Conservation (phyloP, 176 grass and related monocot species). For the Rhynchospora breviuscula region DNA sequence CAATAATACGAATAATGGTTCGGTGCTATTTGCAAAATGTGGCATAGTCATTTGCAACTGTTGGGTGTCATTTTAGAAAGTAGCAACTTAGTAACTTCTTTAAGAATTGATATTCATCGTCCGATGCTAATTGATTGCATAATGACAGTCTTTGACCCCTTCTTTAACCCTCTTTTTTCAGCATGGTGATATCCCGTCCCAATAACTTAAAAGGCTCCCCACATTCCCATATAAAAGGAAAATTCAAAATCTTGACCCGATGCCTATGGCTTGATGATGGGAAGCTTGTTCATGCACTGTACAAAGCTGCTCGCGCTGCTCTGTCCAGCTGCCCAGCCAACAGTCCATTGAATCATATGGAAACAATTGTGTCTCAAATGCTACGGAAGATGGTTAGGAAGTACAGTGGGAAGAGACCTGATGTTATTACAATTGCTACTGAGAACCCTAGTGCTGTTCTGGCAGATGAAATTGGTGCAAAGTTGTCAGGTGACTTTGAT, state of each 20-base stretch:
- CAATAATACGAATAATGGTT: not conserved
- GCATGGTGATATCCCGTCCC: conserved; percentile 90
- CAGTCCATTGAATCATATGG: conserved; percentile 85
- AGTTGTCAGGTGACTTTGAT: conserved; percentile 56
- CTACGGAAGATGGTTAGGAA: conserved; percentile 95
- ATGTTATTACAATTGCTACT: conserved; percentile 64
- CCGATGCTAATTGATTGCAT: not conserved
- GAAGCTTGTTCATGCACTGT: conserved; percentile 80
- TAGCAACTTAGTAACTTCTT: not conserved
- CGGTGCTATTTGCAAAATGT: not conserved
- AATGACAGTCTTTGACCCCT: not conserved
- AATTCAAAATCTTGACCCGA: conserved; percentile 86
- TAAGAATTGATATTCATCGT: not conserved
- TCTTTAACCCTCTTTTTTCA: conserved; percentile 30
- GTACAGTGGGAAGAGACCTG: conserved; percentile 90
- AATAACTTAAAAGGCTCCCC: conserved; percentile 47
- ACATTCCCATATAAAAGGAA: conserved; percentile 69
- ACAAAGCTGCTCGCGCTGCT: conserved; percentile 81
- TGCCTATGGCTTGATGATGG: conserved; percentile 98
- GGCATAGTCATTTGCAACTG: not conserved
- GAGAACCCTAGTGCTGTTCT: conserved; percentile 54
- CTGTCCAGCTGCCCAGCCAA: conserved; percentile 84
- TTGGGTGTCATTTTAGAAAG: not conserved
- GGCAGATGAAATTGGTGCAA: conserved; percentile 36
- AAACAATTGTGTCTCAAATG: conserved; percentile 80